These are phyloP conservation scores for Fusarium virguliforme DNA, from an alignment of 2,329 filamentous ascomycete species.

Conservation along the genomic window DNA sequence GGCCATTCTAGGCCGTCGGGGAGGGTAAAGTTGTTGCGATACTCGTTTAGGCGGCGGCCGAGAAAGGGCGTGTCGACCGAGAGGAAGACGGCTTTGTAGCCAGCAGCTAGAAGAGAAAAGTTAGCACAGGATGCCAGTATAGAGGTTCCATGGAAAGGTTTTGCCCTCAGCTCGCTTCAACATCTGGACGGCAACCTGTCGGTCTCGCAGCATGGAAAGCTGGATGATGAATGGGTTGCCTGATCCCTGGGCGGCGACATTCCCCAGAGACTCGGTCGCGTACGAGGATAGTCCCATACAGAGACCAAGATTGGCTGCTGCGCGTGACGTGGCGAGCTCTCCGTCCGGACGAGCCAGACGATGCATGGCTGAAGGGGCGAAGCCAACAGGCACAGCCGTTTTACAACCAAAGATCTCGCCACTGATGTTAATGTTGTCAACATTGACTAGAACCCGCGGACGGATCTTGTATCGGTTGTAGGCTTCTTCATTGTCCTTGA, in stretches of 20 bases:
- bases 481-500: constrained; percentile 67
- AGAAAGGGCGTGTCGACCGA: constrained; percentile 72
- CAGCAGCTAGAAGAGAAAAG: constrained; percentile 38
- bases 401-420: constrained; percentile 35
- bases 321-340: constrained; percentile 48
- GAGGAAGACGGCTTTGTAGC: constrained; percentile 68
- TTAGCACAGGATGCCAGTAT: background rate
- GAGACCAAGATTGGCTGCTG: constrained; percentile 42
- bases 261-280: constrained; percentile 34
- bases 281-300: constrained; percentile 49
- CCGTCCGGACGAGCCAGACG: constrained; percentile 66
- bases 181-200: background rate
- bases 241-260: constrained; percentile 24
- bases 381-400: constrained; percentile 65
- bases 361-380: constrained; percentile 69
- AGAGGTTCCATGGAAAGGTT: background rate
- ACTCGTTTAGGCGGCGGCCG: constrained; percentile 63
- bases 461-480: constrained; percentile 63
- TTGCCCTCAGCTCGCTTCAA: background rate
- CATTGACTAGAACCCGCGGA: constrained; percentile 1
- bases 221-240: constrained; percentile 1
- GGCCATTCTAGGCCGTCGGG: constrained; percentile 61
- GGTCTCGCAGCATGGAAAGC: constrained; percentile 1
- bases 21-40: constrained; percentile 61
- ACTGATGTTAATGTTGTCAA: constrained; percentile 6